Base-by-base conservation (phyloP, 257 asterid genomes). In the Penstemon eatonii region DNA sequence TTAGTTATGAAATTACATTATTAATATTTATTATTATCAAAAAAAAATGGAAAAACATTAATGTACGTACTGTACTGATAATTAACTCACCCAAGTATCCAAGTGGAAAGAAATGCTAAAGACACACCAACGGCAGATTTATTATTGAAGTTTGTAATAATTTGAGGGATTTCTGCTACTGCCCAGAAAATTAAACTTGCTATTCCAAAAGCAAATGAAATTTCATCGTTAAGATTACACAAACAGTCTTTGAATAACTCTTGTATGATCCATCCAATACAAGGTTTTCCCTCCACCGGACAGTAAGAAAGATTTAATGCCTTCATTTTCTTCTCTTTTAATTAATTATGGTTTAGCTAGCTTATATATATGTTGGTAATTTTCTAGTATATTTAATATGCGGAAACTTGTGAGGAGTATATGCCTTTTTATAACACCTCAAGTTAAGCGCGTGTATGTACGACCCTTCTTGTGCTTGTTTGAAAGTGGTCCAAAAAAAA, bases 91-190 rank as follows among this genome's bases (percentile, higher is more conserved):
- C 92, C 92, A 33, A 79, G 3, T 45, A 86, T 83, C 92, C 92
- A 86, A 43, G 89, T 77, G 52, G 75, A 77, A 42, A 86, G 78
- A 69, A 86, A 86, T 1, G 85, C 79, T 4, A 86, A 46, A 40
- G 92, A 86, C 56, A 86, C 85, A 0, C 89, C 92, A n/a, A 57
- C 18, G 1, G 89, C 81, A 11, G 92, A 83, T 60, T 83, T 86
- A 68, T 62, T 81, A 15, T 6, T 56, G 82, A 76, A 79, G 73
- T 83, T 86, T 52, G 87, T 81, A 47, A 86, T 25, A 43, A 86
- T 83, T 67, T 83, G 92, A 9, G 92, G 92, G 70, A 86, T 86
- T 64, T 86, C 92, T 0, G 92, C 89, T 0, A 83, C 70, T 8
- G 77, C 87, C 92, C 92, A 86, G 59, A 77, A 72, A 18, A 81